Evolutionary conservation across 495 filamentous ascomycete genomes (phyloP).

Genomic region (Aspergillus olivimuriae): DNA sequence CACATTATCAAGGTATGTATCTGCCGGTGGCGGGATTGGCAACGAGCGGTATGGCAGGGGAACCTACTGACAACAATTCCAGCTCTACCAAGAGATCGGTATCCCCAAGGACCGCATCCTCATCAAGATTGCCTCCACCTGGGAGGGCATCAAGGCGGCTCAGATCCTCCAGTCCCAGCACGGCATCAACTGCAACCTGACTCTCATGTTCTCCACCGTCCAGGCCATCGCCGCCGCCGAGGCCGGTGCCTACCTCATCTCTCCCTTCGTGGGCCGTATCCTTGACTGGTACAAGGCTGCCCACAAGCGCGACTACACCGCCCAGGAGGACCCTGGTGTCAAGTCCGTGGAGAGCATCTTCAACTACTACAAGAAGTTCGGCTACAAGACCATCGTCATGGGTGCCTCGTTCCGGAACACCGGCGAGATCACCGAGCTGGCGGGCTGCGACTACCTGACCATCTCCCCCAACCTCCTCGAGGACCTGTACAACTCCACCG

Average conservation of each 20-base stretch:
- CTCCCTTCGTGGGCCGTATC: conserved; percentile 98
- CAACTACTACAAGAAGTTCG: conserved; percentile 99
- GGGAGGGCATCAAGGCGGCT: conserved; percentile 97
- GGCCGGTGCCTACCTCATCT: conserved; percentile 97
- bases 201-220: conserved; percentile 93
- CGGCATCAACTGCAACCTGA: conserved; percentile 95
- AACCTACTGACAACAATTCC: conserved; percentile 11
- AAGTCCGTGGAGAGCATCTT: conserved; percentile 92
- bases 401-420: conserved; percentile 93
- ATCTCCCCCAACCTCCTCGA: conserved; percentile 95
- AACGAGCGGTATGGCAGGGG: not conserved
- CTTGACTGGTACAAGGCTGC: conserved; percentile 99
- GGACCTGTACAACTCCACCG: conserved; percentile 77
- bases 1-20: conserved; percentile 84
- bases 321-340: conserved; percentile 92
- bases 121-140: conserved; percentile 55
- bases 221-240: conserved; percentile 97
- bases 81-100: conserved; percentile 91
- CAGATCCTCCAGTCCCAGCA: conserved; percentile 89
- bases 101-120: conserved; percentile 86
- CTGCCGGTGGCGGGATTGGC: too few relatives aligned
- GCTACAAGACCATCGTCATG: conserved; percentile 99
- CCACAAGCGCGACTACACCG: conserved; percentile 84
- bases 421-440: conserved; percentile 96
- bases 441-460: conserved; percentile 97